Conservation (phyloP, 352 stramenopile genomes). For the Pythium dissimile region DNA sequence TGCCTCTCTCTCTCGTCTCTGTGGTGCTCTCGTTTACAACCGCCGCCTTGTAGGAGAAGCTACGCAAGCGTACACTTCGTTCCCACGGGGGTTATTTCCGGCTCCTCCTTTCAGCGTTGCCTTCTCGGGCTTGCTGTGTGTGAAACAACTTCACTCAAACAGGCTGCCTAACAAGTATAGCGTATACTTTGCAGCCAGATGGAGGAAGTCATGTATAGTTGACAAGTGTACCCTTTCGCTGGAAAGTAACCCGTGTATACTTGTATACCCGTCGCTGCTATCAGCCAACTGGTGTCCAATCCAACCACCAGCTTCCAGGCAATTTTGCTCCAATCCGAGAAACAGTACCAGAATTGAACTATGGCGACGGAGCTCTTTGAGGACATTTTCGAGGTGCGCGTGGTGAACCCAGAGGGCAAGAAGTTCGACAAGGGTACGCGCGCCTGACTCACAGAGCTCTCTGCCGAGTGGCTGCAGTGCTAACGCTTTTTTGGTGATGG, state of each 20-base stretch:
- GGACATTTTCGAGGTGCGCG: constrained; percentile 98
- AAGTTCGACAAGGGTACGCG: constrained; percentile 93
- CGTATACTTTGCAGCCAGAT: constrained; percentile 11
- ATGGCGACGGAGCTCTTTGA: constrained; percentile 95
- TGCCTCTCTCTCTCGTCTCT: not conserved
- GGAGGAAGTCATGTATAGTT: no score
- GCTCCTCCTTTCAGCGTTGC: not conserved
- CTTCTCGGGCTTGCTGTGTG: constrained; percentile 6
- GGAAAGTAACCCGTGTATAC: no score
- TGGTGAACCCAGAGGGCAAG: constrained; percentile 97
- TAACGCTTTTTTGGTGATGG: not conserved
- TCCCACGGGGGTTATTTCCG: constrained; percentile 12
- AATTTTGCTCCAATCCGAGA: no score
- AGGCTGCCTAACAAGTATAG: constrained; percentile 6
- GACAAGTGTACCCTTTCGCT: no score
- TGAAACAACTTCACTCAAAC: constrained; percentile 20
- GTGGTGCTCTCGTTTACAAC: no score
- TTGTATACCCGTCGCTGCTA: no score
- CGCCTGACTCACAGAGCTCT: not conserved
- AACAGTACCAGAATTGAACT: no score
- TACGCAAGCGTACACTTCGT: not conserved
- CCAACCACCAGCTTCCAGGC: not conserved
- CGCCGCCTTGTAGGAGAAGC: no score
- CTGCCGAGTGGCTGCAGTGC: not conserved
- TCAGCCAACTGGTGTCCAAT: no score